Base-by-base conservation (phyloP, 805 yeast genomes). In the Candida andamanensis region DNA sequence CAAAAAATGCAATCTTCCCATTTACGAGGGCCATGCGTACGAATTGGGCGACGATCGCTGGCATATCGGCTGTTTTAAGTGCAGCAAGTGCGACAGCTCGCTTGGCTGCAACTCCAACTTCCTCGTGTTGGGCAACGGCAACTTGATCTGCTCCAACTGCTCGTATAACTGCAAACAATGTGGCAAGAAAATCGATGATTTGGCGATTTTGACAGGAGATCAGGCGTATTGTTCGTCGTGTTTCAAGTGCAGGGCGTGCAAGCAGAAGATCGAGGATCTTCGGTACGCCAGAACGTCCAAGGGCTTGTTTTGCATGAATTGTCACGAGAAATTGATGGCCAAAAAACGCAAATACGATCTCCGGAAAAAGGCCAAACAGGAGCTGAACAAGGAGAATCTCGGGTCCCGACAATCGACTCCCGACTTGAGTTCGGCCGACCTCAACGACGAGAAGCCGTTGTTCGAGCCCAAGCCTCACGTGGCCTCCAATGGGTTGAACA, bases 41-140 rank as follows among this genome's bases (percentile, higher is more conserved):
- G 97, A 90, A 54, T 66, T 90, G 30, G 95, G 95, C 15, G 94
- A 83, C 30, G 90, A 86, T 52, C 76, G 95, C 42, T 92, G 98
- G 98, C 98, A 92, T 56, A 82, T 86, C 35, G 74, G 82, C 41
- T 92, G 98, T 59, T 92, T 92, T 60, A 71, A 78, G 28, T 92
- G 98, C 58, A 82, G 94, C 33, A 81, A 81, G 45, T 92, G 98
- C 57, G 67, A 73, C 22, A 72, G 76, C 45, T 72, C 79, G 22
- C 63, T 92, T 34, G 95, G 95, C 16, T 84, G 94, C 41, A 82
- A 86, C 48, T 80, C 94, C 15, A 89, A 89, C 56, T 85, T 92
- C 56, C 63, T 92, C 32, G 97, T 90, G 2, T 65, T 92, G 28
- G 97, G 97, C 2, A 86, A 92, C 36, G 97, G 98, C 17, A 80